A percentile compares a stretch with the other conserved stretches of the same genome.
phyloP scores from a whole-genome alignment of 2,329 filamentous ascomycete species.

The Peltaster fructicola region DNA sequence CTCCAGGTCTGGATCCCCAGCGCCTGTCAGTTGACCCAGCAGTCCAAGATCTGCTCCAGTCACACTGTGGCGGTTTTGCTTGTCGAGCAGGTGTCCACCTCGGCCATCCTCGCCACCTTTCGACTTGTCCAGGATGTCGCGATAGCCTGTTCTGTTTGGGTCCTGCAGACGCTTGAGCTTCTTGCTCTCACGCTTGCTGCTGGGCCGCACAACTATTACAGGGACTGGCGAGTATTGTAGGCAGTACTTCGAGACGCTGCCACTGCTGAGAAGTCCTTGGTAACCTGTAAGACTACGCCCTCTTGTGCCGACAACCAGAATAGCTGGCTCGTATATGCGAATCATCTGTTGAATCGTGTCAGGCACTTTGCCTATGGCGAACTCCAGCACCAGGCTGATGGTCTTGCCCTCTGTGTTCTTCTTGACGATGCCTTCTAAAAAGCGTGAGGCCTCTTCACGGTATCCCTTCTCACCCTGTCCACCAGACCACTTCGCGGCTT shows the following conservation, averaged over 20 bases:
- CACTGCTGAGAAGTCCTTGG: conserved; percentile 61
- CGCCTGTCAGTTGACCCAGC: conserved; percentile 14
- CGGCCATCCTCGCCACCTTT: conserved; percentile 24
- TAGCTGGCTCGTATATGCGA: conserved; percentile 76
- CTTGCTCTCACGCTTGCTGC: conserved; percentile 75
- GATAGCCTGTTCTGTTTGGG: conserved; percentile 56
- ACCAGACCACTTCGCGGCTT: conserved; percentile 27
- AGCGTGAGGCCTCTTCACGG: conserved; percentile 52
- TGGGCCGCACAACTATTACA: conserved; percentile 78
- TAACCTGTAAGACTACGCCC: conserved; percentile 72
- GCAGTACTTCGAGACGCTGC: conserved; percentile 87
- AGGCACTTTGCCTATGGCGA: conserved; percentile 76
- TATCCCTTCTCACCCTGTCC: conserved; percentile 39
- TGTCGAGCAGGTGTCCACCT: conserved; percentile 36
- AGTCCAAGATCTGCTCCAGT: conserved; percentile 21
- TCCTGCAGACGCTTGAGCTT: conserved; percentile 71
- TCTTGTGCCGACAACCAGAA: conserved; percentile 77
- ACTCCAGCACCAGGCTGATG: conserved; percentile 71
- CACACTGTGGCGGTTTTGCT: conserved; percentile 29
- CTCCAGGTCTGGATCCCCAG: conserved; percentile 17
- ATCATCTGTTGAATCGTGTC: conserved; percentile 86
- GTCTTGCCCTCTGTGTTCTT: conserved; percentile 73
- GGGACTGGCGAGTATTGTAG: conserved; percentile 85
- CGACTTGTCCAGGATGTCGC: conserved; percentile 55
- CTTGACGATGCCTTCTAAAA: conserved; percentile 58